Evolutionary conservation across 306 rosid genomes (phyloP).

Genomic region (Vigna nakashimae): DNA sequence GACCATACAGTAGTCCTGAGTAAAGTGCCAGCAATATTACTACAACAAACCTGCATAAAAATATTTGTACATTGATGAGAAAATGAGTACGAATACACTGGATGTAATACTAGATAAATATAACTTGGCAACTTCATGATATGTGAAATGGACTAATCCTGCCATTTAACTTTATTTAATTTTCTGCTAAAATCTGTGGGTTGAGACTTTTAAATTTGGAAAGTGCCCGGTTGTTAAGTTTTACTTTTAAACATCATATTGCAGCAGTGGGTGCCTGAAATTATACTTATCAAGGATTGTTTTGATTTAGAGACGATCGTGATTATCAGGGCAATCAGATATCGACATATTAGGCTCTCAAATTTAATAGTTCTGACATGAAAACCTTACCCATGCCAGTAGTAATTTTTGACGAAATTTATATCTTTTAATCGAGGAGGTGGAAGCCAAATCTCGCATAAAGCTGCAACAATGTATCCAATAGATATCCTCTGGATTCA

Average conservation of each 20-base stretch:
- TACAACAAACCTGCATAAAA: slow-evolving; percentile 64
- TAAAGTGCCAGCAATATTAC: slow-evolving; percentile 67
- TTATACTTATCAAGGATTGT: slow-evolving; percentile 17
- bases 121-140: neutral
- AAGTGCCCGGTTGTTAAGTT: neutral
- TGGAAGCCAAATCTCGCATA: slow-evolving; percentile 88
- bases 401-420: slow-evolving; percentile 58
- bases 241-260: neutral
- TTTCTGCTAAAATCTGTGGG: slow-evolving; percentile 10
- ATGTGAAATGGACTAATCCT: slow-evolving; percentile 23
- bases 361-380: neutral
- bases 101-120: neutral
- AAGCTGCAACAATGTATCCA: slow-evolving; percentile 79
- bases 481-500: slow-evolving; percentile 80
- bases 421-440: slow-evolving; percentile 48
- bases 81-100: slow-evolving; percentile 9
- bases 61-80: neutral
- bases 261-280: slow-evolving; percentile 17
- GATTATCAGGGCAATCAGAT: neutral
- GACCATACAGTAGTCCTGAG: slow-evolving; percentile 68
- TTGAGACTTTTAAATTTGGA: neutral
- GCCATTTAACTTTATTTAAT: slow-evolving; percentile 14
- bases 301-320: slow-evolving; percentile 17
- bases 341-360: neutral
- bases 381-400: slow-evolving; percentile 68